Evolutionary conservation across 2,329 filamentous ascomycete species (phyloP).

Genomic region (Alternaria sp.): DNA sequence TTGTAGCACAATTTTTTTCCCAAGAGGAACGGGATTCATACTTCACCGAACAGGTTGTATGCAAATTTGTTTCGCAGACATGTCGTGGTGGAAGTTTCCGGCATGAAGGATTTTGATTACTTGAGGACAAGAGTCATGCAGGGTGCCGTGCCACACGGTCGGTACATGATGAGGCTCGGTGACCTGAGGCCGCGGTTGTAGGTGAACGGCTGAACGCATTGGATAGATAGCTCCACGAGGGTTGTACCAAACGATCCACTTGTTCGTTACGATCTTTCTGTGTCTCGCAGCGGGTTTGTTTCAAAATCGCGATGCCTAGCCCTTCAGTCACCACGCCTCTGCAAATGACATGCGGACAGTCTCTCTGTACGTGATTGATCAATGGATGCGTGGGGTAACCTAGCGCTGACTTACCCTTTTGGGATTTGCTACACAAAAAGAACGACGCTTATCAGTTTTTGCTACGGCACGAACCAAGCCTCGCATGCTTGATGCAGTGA

Average conservation of each 20-base stretch:
- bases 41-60: neutral
- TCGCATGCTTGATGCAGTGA: conserved; percentile 21
- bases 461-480: conserved; percentile 16
- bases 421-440: conserved; percentile 29
- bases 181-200: conserved; percentile 27
- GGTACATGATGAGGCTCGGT: conserved; percentile 26
- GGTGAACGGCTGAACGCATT: conserved; percentile 31
- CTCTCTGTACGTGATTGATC: conserved; percentile 16
- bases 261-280: conserved; percentile 16
- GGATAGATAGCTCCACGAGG: conserved; percentile 36
- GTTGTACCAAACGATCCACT: conserved; percentile 20
- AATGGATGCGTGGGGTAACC: conserved; percentile 19
- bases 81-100: neutral
- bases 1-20: neutral
- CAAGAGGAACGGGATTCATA: neutral
- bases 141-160: conserved; percentile 20
- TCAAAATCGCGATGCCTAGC: conserved; percentile 18
- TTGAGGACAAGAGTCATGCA: neutral
- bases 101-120: neutral
- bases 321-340: conserved; percentile 24
- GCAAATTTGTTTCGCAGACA: neutral
- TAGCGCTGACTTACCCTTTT: conserved; percentile 36
- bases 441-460: conserved; percentile 22
- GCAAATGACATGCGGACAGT: conserved; percentile 17
- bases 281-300: conserved; percentile 23